These are phyloP conservation scores for Corynascus novoguineensis DNA, from an alignment of 495 filamentous ascomycete genomes.

Conservation along the genomic window DNA sequence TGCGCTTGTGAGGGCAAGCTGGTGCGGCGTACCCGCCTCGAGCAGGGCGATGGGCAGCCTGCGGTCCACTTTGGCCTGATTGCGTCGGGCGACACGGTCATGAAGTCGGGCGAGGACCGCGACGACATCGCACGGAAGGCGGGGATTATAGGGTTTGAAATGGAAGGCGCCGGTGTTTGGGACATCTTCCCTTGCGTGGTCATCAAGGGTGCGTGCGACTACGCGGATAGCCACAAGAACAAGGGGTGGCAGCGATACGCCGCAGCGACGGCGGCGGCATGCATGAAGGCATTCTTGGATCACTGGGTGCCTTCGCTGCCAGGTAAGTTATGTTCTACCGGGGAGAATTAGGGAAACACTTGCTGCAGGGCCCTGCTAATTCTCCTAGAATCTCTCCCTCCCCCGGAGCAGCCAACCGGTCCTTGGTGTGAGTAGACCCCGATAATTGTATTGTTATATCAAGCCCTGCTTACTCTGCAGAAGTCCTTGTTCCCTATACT, in stretches of 20 bases:
- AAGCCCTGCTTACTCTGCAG: neutral
- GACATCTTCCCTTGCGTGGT: slow-evolving; percentile 33
- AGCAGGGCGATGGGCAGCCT: neutral
- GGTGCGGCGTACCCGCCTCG: neutral
- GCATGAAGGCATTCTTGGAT: slow-evolving; percentile 19
- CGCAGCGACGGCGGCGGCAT: slow-evolving; percentile 33
- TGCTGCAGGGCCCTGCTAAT: neutral
- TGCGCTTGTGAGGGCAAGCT: neutral
- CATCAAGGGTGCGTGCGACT: slow-evolving; percentile 39
- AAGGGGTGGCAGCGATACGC: slow-evolving; percentile 39
- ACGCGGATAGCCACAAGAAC: slow-evolving; percentile 42
- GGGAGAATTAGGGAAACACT: neutral
- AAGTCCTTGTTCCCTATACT: slow-evolving; percentile 5
- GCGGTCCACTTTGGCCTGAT: too few species aligned
- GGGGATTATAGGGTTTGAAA: slow-evolving; percentile 37
- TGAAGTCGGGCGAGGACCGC: neutral
- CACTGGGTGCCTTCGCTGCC: slow-evolving; percentile 4
- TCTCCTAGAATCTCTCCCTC: neutral
- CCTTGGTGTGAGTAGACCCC: neutral
- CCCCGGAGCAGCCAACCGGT: neutral
- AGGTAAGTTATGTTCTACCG: neutral
- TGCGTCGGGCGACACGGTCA: too few species aligned
- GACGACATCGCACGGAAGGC: neutral
- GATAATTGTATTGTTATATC: neutral
- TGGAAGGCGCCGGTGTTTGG: slow-evolving; percentile 41